These are phyloP conservation scores for Pythium aphanidermatum DNA, from an alignment of 352 stramenopile species.

Conservation along the genomic window DNA sequence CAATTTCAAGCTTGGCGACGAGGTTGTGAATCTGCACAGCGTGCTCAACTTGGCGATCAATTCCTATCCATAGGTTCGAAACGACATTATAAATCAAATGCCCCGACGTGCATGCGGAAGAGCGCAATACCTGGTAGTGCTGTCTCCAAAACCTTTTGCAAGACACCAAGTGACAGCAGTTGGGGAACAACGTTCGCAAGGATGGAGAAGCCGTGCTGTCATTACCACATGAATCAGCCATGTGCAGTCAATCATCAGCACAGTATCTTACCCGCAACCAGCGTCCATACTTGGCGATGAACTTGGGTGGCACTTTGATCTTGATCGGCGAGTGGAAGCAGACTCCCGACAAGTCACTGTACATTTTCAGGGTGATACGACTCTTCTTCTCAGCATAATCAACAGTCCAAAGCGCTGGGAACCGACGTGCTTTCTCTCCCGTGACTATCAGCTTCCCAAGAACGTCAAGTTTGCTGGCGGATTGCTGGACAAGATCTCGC, in stretches of 20 bases:
- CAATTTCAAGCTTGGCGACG: conserved; percentile 8
- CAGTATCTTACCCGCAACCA: conserved; percentile 6
- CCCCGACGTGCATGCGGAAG: no score
- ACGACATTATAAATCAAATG: no score
- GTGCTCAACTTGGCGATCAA: conserved; percentile 1
- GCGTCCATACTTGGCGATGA: conserved; percentile 9
- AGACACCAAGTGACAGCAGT: conserved; percentile 9
- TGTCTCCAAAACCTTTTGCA: background rate
- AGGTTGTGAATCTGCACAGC: conserved; percentile 9
- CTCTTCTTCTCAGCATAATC: background rate
- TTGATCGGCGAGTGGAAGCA: conserved; percentile 18
- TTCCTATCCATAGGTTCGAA: no score
- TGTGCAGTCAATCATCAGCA: background rate
- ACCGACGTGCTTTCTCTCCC: background rate
- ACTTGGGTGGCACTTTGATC: conserved; percentile 2
- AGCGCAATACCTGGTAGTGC: background rate
- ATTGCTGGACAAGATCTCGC: conserved; percentile 1
- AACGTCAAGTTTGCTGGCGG: conserved; percentile 12
- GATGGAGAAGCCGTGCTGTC: conserved; percentile 6
- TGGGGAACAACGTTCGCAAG: conserved; percentile 7
- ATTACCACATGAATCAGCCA: background rate
- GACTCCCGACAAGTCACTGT: conserved; percentile 12
- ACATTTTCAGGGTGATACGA: conserved; percentile 3
- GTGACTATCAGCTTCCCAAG: conserved; percentile 13
- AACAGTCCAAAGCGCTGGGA: conserved; percentile 13